Evolutionary conservation across 2,329 filamentous ascomycete species (phyloP).

Genomic region (Emmonsiellopsis sp.): DNA sequence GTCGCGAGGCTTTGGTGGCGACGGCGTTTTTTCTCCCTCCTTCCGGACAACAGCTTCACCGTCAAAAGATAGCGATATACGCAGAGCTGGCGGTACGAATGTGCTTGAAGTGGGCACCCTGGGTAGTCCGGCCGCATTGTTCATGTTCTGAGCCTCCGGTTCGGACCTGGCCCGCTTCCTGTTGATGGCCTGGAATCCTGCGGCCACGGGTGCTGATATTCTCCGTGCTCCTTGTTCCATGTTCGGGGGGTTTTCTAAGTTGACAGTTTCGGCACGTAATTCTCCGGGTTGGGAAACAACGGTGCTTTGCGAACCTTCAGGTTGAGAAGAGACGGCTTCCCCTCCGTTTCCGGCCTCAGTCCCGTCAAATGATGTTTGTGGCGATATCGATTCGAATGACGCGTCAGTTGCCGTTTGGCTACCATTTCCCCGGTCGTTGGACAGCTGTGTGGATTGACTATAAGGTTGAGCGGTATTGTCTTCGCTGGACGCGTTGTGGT

Average conservation of each 20-base stretch:
- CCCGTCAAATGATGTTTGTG: neutral
- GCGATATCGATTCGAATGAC: neutral
- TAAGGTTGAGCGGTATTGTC: slow-evolving; percentile 6
- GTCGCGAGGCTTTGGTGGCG: slow-evolving; percentile 30
- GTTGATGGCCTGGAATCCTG: slow-evolving; percentile 14
- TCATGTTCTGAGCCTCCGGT: slow-evolving; percentile 4
- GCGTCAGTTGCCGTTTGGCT: neutral
- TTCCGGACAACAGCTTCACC: slow-evolving; percentile 30
- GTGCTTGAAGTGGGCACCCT: slow-evolving; percentile 4
- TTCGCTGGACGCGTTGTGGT: slow-evolving; percentile 18
- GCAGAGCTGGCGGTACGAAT: slow-evolving; percentile 24
- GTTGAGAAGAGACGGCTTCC: neutral
- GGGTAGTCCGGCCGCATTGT: neutral
- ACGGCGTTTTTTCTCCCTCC: slow-evolving; percentile 30
- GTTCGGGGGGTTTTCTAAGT: neutral
- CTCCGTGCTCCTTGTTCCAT: neutral
- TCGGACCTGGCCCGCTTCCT: slow-evolving; percentile 28
- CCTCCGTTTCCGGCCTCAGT: neutral
- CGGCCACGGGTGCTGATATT: neutral
- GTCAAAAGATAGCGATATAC: slow-evolving; percentile 33
- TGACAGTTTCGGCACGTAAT: neutral
- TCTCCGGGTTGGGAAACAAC: neutral
- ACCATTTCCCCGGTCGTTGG: neutral
- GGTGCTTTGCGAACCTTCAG: neutral
- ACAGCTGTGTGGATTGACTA: neutral